Percentiles rank a stretch among this genome's conserved stretches.
These are phyloP conservation scores for Intubia oerlemansii DNA, from an alignment of 2,329 filamentous ascomycete species.

Conservation along the genomic window DNA sequence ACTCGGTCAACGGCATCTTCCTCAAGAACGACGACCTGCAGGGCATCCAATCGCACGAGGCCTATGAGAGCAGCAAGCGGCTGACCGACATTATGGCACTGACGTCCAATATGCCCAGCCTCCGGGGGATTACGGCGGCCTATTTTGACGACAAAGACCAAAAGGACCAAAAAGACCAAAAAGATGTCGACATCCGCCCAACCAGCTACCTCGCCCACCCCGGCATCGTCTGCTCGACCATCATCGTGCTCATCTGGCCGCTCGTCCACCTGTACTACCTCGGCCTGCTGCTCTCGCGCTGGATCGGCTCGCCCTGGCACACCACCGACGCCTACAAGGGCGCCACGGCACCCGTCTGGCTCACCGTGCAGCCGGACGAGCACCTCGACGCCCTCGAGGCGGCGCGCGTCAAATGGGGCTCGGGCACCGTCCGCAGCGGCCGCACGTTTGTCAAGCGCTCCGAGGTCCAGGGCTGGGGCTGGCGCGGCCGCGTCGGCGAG, in stretches of 20 bases:
- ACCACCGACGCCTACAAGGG: slow-evolving; percentile 53
- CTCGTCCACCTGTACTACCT: slow-evolving; percentile 48
- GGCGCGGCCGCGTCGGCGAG: slow-evolving; percentile 33
- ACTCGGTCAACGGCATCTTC: slow-evolving; percentile 27
- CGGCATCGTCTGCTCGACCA: slow-evolving; percentile 63
- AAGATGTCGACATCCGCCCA: slow-evolving; percentile 23
- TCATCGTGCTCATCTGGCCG: slow-evolving; percentile 53
- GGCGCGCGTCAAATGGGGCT: slow-evolving; percentile 63
- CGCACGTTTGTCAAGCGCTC: slow-evolving; percentile 45
- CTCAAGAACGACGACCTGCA: slow-evolving; percentile 58
- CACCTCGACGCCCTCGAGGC: slow-evolving; percentile 33
- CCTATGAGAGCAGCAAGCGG: slow-evolving; percentile 79
- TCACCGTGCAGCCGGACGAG: slow-evolving; percentile 46
- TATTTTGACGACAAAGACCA: slow-evolving; percentile 24
- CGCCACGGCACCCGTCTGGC: slow-evolving; percentile 56
- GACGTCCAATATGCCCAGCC: slow-evolving; percentile 45
- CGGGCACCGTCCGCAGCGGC: slow-evolving; percentile 38
- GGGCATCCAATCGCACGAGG: slow-evolving; percentile 33
- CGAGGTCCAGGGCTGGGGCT: slow-evolving; percentile 76
- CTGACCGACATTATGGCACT: slow-evolving; percentile 69
- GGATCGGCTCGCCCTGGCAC: slow-evolving; percentile 79
- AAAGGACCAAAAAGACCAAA: slow-evolving; percentile 7
- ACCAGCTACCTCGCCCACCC: slow-evolving; percentile 62
- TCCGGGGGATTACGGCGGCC: slow-evolving; percentile 28
- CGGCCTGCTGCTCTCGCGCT: slow-evolving; percentile 50